A percentile compares a stretch with the other conserved stretches of the same genome.
Evolutionary conservation across 2,329 filamentous ascomycete genomes (phyloP).

Genomic region (Colletotrichum cuscutae): DNA sequence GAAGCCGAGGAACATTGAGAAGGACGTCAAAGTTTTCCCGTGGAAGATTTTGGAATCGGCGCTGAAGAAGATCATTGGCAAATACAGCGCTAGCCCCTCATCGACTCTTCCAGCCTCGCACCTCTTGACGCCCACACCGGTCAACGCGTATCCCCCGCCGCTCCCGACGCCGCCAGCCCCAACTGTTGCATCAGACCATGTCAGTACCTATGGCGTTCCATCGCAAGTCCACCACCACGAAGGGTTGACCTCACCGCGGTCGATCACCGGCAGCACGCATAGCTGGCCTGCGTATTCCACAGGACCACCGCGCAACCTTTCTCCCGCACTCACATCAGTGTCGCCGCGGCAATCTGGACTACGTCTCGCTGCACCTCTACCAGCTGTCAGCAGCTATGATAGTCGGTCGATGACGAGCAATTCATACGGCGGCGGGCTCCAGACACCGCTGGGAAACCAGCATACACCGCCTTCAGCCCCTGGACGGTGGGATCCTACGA

Average conservation of each 20-base stretch:
- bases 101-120: slow-evolving; percentile 50
- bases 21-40: slow-evolving; percentile 98
- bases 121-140: slow-evolving; percentile 52
- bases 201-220: slow-evolving; percentile 52
- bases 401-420: slow-evolving; percentile 42
- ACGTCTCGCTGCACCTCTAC: slow-evolving; percentile 42
- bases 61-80: slow-evolving; percentile 97
- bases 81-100: slow-evolving; percentile 76
- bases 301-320: slow-evolving; percentile 54
- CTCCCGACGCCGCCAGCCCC: slow-evolving; percentile 58
- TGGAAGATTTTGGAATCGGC: slow-evolving; percentile 91
- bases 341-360: slow-evolving; percentile 43
- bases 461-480: slow-evolving; percentile 23
- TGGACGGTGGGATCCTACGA: slow-evolving; percentile 51
- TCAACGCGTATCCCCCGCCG: slow-evolving; percentile 50
- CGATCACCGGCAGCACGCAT: slow-evolving; percentile 58
- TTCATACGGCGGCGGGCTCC: slow-evolving; percentile 53
- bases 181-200: slow-evolving; percentile 47
- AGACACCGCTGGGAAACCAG: slow-evolving; percentile 48
- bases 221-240: slow-evolving; percentile 56
- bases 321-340: slow-evolving; percentile 50
- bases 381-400: slow-evolving; percentile 53
- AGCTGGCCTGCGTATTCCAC: slow-evolving; percentile 61
- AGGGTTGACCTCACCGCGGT: slow-evolving; percentile 62
- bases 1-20: slow-evolving; percentile 97